Evolutionary conservation across 305 asterid species (phyloP).

Genomic region (Salvia sclarea): DNA sequence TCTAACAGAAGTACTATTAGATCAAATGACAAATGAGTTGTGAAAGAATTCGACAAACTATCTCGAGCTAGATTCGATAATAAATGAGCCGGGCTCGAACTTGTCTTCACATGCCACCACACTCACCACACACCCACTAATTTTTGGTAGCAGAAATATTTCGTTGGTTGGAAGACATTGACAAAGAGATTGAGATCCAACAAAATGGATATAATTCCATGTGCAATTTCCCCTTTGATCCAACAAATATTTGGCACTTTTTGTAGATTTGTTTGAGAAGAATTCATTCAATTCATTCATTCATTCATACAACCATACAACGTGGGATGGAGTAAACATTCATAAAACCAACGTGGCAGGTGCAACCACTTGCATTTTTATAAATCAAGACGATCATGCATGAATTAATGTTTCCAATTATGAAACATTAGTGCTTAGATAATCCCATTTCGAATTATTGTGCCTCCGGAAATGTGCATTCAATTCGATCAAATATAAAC

Average conservation of each 20-base stretch:
- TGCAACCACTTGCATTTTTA: conserved; percentile 24
- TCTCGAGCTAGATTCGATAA: no score
- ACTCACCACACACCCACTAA: background rate
- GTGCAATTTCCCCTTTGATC: conserved; percentile 30
- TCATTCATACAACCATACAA: conserved; percentile 15
- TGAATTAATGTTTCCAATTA: conserved; percentile 13
- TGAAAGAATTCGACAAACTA: no score
- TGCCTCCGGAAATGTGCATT: background rate
- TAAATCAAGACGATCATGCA: background rate
- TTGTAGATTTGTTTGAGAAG: background rate
- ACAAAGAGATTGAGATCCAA: conserved; percentile 26
- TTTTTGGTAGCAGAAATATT: background rate
- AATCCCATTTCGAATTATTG: background rate
- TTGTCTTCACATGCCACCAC: no score
- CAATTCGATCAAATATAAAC: no score
- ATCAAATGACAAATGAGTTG: no score
- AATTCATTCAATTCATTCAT: conserved; percentile 12
- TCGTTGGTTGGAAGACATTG: background rate
- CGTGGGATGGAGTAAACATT: conserved; percentile 37
- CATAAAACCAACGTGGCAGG: conserved; percentile 28
- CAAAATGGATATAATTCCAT: conserved; percentile 22
- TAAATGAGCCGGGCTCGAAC: no score
- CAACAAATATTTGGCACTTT: conserved; percentile 17
- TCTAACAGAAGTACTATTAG: background rate
- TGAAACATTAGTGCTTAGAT: background rate